Base-by-base conservation (phyloP, 148 eudicot species). In the Chenopodium berlandieri region DNA sequence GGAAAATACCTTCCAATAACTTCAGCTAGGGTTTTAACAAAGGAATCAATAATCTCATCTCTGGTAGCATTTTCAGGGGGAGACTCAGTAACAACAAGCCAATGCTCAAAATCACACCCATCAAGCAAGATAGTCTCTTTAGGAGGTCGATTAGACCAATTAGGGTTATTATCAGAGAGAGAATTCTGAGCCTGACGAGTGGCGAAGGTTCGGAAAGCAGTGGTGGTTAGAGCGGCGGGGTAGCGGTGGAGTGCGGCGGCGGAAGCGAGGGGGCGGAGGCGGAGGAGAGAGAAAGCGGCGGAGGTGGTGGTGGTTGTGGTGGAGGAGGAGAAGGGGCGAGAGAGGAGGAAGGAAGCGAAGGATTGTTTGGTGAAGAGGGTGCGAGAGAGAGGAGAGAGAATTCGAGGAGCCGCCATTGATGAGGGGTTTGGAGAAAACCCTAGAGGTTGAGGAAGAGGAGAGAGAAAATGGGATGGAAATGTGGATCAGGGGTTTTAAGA, bases 61-160 rank as follows among this genome's bases (percentile, higher is more conserved):
- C 90, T 81, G 3, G 88, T 85, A 67, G 78, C 68, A 30, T 72
- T 76, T n/a, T 86, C 85, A 31, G 85, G 86, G 2, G 90, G 90
- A 48, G 83, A 74, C 46, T 88, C 90, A 32, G 83, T 44, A 54
- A 88, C 90, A 44, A 88, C 82, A 50, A 88, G 86, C 85, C 86
- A 93, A 69, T 93, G 97, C 87, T 93, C 97, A 54, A 93, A 95
- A 84, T 95, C 98, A 52, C 98, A 95, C 0, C 98, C 98, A 58
- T 95, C 97, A 31, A 93, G 90, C 71, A 95, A 47, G 44, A 93
- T 95, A 78, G 97, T 92, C 89, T 93, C 98, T 79, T 95, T 95
- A 4, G 98, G 98, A 2, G 97, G 98, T 0, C 97, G 90, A 70
- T 91, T 95, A 5, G 94, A 88, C 90, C 91, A 90, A 68, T 92